phyloP scores from a whole-genome alignment of 2,329 filamentous ascomycete genomes.

The Aspergillus sp. region DNA sequence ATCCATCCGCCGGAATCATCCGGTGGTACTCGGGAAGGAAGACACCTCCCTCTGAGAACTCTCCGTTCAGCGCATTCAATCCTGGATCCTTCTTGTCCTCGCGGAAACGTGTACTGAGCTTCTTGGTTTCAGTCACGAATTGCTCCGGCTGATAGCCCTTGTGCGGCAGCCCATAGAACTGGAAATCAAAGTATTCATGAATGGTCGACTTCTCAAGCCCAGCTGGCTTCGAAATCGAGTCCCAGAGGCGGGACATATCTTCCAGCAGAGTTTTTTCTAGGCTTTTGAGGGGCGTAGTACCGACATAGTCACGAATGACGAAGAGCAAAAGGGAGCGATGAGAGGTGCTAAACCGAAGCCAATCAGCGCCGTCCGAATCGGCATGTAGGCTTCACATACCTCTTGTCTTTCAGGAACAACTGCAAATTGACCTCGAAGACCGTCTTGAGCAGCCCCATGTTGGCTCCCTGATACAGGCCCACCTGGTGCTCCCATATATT shows the following conservation, averaged over 20 bases:
- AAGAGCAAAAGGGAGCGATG: conserved; percentile 93
- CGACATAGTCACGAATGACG: conserved; percentile 94
- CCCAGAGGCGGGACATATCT: conserved; percentile 87
- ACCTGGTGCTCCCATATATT: conserved; percentile 99
- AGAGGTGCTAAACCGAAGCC: conserved; percentile 51
- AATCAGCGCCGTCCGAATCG: conserved; percentile 7
- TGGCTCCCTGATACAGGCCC: conserved; percentile 92
- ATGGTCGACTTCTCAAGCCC: conserved; percentile 83
- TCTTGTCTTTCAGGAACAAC: conserved; percentile 89
- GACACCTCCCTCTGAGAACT: conserved; percentile 70
- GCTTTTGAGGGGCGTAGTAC: conserved; percentile 80
- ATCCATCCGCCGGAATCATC: conserved; percentile 93
- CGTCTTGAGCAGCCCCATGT: conserved; percentile 97
- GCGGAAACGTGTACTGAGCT: conserved; percentile 70
- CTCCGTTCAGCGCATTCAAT: conserved; percentile 49
- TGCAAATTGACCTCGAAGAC: conserved; percentile 98
- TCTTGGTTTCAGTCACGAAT: conserved; percentile 71
- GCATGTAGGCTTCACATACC: conserved; percentile 46
- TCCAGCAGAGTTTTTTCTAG: conserved; percentile 82
- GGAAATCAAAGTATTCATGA: conserved; percentile 97
- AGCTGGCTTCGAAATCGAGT: conserved; percentile 78
- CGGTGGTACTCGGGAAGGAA: conserved; percentile 93
- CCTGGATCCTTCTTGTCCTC: conserved; percentile 66
- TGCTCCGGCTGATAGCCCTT: conserved; percentile 93
- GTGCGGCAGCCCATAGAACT: conserved; percentile 89